These are phyloP conservation scores for Cryptococcus depauperatus DNA, from an alignment of 1,284 basidiomycete genomes.

Conservation along the genomic window DNA sequence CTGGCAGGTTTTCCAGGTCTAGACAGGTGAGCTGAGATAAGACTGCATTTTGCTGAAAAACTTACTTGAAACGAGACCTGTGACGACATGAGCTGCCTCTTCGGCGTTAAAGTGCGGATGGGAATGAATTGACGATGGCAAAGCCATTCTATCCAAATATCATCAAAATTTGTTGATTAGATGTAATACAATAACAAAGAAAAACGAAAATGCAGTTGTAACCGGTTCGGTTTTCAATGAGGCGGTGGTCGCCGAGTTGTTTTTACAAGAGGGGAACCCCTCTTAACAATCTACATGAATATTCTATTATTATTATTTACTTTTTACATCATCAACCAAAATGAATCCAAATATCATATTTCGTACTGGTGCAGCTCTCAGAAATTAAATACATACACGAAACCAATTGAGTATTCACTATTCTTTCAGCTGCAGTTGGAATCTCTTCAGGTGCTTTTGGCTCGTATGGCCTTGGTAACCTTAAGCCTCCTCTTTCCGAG, in stretches of 20 bases:
- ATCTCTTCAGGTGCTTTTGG: conserved; percentile 44
- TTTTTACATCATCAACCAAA: background rate
- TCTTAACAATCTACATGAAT: background rate
- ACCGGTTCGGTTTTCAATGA: too few relatives aligned
- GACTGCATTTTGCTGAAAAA: conserved; percentile 8
- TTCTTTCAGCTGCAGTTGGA: conserved; percentile 35
- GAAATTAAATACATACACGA: conserved; percentile 17
- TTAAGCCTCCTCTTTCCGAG: conserved; percentile 38
- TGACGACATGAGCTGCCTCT: conserved; percentile 60
- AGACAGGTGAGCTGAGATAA: background rate
- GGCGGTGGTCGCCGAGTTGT: background rate
- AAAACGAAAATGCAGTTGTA: too few relatives aligned
- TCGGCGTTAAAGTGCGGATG: conserved; percentile 49
- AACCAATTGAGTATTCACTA: background rate
- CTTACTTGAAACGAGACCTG: conserved; percentile 63
- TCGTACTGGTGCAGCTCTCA: conserved; percentile 32
- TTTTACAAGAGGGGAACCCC: background rate
- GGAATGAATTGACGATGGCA: conserved; percentile 23
- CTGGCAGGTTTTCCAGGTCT: conserved; percentile 69
- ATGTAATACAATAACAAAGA: too few relatives aligned
- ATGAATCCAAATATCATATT: conserved; percentile 22
- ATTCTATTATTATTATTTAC: background rate
- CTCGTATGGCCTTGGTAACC: conserved; percentile 37
- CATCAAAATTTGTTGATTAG: too few relatives aligned
- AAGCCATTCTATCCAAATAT: conserved; percentile 11